Conservation (phyloP, 257 asterid genomes). For the Lithospermum erythrorhizon region DNA sequence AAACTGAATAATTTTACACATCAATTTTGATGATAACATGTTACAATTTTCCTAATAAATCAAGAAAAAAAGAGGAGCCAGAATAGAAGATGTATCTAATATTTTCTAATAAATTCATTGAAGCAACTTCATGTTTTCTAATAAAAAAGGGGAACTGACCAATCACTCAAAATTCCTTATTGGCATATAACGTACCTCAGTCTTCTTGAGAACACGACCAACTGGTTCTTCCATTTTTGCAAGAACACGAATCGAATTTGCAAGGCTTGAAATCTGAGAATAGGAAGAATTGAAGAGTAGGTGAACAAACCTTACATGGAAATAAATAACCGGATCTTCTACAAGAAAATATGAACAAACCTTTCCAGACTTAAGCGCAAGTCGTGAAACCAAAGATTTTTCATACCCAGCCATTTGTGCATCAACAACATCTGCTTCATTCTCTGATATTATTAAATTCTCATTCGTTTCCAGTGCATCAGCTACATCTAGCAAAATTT, state of each 20-base stretch:
- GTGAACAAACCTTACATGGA: background rate
- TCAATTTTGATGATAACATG: background rate
- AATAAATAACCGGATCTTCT: background rate
- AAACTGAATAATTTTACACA: too few species aligned
- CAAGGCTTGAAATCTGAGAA: slow-evolving; percentile 46
- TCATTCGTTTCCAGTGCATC: slow-evolving; percentile 55
- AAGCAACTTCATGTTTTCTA: background rate
- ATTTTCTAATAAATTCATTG: background rate
- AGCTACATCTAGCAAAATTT: slow-evolving; percentile 59
- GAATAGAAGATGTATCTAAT: background rate
- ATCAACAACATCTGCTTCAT: slow-evolving; percentile 57
- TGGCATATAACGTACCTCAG: slow-evolving; percentile 40
- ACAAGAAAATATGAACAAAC: slow-evolving; percentile 13
- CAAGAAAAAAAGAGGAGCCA: background rate
- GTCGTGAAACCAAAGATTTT: slow-evolving; percentile 57
- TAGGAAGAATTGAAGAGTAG: slow-evolving; percentile 5
- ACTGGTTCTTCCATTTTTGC: slow-evolving; percentile 84
- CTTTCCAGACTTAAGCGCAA: slow-evolving; percentile 56
- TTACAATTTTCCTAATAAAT: background rate
- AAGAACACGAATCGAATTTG: slow-evolving; percentile 54
- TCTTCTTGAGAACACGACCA: slow-evolving; percentile 57
- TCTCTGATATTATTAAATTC: slow-evolving; percentile 32
- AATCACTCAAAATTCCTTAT: background rate
- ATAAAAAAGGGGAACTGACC: background rate
- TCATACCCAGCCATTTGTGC: slow-evolving; percentile 62